Conservation (phyloP, 805 yeast genomes). For the Kodamaea kaohsiungensis region DNA sequence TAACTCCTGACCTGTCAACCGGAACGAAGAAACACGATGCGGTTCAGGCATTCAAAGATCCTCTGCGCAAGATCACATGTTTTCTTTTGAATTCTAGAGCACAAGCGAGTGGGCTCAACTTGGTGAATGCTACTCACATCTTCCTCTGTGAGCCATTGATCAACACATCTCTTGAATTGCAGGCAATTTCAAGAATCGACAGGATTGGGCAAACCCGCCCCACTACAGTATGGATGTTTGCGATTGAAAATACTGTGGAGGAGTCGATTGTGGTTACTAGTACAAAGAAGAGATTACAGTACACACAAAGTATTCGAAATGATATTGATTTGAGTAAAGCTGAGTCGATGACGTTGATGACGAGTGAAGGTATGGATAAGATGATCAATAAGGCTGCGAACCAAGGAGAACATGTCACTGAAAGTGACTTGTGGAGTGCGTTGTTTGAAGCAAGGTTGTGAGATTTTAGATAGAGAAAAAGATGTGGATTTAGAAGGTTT, state of each 20-base stretch:
- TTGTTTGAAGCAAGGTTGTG: slow-evolving; percentile 44
- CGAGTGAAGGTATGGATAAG: slow-evolving; percentile 51
- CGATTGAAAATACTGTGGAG: slow-evolving; percentile 81
- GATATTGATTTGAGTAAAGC: slow-evolving; percentile 39
- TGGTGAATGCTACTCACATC: slow-evolving; percentile 90
- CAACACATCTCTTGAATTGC: slow-evolving; percentile 82
- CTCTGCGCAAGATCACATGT: slow-evolving; percentile 67
- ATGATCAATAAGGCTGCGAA: slow-evolving; percentile 42
- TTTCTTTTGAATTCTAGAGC: slow-evolving; percentile 81
- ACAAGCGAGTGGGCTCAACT: slow-evolving; percentile 87
- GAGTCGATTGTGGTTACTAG: slow-evolving; percentile 78
- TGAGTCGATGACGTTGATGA: slow-evolving; percentile 55
- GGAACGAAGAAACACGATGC: slow-evolving; percentile 35
- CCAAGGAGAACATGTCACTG: slow-evolving; percentile 61
- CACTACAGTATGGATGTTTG: slow-evolving; percentile 92
- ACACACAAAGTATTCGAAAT: slow-evolving; percentile 22
- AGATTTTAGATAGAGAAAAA: background rate
- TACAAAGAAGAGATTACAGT: slow-evolving; percentile 57
- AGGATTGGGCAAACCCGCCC: slow-evolving; percentile 83
- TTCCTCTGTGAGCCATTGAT: slow-evolving; percentile 91
- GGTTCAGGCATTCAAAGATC: slow-evolving; percentile 60
- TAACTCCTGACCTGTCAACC: slow-evolving; percentile 31
- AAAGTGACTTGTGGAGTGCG: slow-evolving; percentile 62
- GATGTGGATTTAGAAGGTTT: background rate
- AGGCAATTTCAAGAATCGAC: slow-evolving; percentile 89